Evolutionary conservation across 2,329 filamentous ascomycete genomes (phyloP), one percentile per base, ranked within the genome.

Genomic region (Colletotrichum sp.): DNA sequence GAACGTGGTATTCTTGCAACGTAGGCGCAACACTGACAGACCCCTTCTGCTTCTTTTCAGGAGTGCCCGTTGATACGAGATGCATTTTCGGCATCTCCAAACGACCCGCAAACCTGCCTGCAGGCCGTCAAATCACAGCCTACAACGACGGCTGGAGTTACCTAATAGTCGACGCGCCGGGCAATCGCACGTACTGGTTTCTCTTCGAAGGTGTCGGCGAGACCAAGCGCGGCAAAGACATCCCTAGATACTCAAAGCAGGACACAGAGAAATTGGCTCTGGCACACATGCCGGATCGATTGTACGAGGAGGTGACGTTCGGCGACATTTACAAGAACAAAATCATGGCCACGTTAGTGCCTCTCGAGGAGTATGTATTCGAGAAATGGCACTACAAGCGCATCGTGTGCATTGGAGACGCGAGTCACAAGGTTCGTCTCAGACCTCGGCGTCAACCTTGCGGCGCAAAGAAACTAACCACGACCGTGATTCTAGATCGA

Each of bases 11-110:
- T 52, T 52, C 2, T 52, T 0, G 12, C 44, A 1, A 2, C 8
- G n/a, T 52, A 1, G 10, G n/a, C 3, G 10, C n/a, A 21, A 52
- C 6, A 3, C n/a, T 52, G 1, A 52, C 12, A 1, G 16, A 1
- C 30, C 1, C 4, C 18, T 18, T 8, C 28, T 60, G 10, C 26
- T 65, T 13, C 64, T 28, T 12, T 12, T 2, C 18, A 77, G 76
- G 65, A n/a, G 69, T 77, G 4, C 64, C 64, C 21, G 64, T 75
- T 12, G 62, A 62, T 18, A 72, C 68, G 13, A 73, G 76, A 28
- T 86, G 85, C 76, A 82, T 82, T 18, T 87, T 85, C 64, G 85
- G 85, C 13, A 87, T 86, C 15, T 82, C 84, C 4, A 77, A 83
- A 18, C 59, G 76, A 6, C 76, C 75, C 0, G 34, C 18, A 5